Evolutionary conservation across 495 filamentous ascomycete species (phyloP).

Genomic region (Ramalina intermedia): DNA sequence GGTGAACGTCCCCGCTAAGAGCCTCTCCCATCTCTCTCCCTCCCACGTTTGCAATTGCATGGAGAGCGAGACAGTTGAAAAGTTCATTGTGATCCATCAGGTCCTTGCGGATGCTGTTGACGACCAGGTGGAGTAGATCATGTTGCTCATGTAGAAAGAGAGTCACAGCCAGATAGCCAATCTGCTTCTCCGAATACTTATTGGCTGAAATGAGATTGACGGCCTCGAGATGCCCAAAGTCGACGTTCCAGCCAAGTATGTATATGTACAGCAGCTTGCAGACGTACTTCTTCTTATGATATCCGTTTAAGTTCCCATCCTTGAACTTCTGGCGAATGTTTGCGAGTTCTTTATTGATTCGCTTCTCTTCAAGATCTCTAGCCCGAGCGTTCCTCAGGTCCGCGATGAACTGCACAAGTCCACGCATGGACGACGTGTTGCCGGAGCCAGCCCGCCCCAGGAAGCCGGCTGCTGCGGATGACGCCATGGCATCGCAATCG

Average conservation of each 20-base stretch:
- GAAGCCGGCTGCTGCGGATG: conserved; percentile 39
- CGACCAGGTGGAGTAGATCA: conserved; percentile 86
- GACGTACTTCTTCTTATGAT: conserved; percentile 99
- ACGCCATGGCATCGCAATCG: conserved; percentile 27
- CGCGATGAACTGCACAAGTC: conserved; percentile 95
- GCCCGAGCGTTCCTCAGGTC: conserved; percentile 91
- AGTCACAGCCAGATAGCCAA: conserved; percentile 95
- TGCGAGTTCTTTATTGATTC: conserved; percentile 98
- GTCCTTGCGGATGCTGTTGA: conserved; percentile 98
- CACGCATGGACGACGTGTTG: conserved; percentile 62
- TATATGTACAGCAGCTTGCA: conserved; percentile 99
- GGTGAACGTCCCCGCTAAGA: conserved; percentile 81
- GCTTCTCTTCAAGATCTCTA: conserved; percentile 92
- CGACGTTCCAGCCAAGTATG: conserved; percentile 97
- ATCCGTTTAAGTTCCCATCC: conserved; percentile 82
- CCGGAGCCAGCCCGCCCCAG: conserved; percentile 42
- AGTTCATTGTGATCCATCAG: conserved; percentile 88
- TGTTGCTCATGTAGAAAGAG: conserved; percentile 95
- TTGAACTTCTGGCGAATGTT: conserved; percentile 73
- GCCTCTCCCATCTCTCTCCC: conserved; percentile 95
- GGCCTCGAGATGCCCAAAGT: conserved; percentile 96
- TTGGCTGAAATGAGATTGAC: conserved; percentile 92
- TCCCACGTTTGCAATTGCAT: conserved; percentile 97
- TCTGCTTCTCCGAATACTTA: conserved; percentile 99
- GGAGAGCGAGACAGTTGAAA: conserved; percentile 93